A percentile compares a stretch with the other conserved stretches of the same genome.
phyloP scores from a whole-genome alignment of 2,329 filamentous ascomycete genomes.

The Grosmannia serpens region DNA sequence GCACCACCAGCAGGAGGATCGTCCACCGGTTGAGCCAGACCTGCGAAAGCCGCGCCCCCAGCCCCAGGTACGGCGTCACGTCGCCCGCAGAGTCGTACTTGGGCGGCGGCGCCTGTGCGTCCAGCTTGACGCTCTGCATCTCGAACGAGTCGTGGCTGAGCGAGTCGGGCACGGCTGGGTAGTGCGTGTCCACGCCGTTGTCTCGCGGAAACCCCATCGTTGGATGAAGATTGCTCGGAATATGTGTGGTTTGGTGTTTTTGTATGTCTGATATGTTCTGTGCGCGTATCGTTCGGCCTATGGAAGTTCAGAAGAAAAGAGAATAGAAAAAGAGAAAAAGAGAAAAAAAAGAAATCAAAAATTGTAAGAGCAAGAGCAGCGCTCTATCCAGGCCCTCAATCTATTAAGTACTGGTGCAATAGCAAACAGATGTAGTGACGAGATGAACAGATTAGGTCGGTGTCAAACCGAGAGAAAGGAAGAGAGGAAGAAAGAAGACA shows the following conservation, averaged over 20 bases:
- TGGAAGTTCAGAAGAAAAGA: background rate
- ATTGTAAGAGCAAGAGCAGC: background rate
- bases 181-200: conserved; percentile 12
- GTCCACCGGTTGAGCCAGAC: conserved; percentile 98
- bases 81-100: conserved; percentile 47
- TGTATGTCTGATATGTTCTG: background rate
- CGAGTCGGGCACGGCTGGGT: conserved; percentile 20
- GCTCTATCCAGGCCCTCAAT: background rate
- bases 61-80: conserved; percentile 83
- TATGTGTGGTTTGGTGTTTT: background rate
- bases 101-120: conserved; percentile 18
- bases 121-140: conserved; percentile 25
- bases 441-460: conserved; percentile 1
- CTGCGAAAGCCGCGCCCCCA: conserved; percentile 82
- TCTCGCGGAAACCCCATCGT: conserved; percentile 17
- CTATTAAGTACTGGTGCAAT: background rate
- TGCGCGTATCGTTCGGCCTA: too few species aligned
- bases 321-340: background rate
- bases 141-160: conserved; percentile 21
- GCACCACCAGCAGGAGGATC: conserved; percentile 72
- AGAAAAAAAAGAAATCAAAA: conserved; percentile 7
- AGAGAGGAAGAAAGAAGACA: background rate
- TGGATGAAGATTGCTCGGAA: background rate
- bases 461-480: background rate
- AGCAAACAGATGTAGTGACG: background rate